Evolutionary conservation across 1,139 yeast genomes (phyloP), one percentile per base, ranked within the genome.

Genomic region (Wickerhamomyces sp.): DNA sequence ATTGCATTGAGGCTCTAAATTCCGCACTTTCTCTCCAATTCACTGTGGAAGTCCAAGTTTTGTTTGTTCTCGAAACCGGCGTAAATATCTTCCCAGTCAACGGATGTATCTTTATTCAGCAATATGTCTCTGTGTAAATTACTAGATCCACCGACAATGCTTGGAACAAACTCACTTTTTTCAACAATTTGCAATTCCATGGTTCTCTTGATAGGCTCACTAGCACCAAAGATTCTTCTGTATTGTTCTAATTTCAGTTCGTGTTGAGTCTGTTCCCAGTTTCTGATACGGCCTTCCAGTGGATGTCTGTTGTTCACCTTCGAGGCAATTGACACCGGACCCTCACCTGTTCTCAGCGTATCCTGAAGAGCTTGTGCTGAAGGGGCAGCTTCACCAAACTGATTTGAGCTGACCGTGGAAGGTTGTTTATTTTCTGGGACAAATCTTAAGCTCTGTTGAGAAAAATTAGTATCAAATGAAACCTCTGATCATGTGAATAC

Each of bases 71-170:
- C 45, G 15, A 35, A 38, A 42, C 68, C 74, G 3, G 74, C 70
- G 61, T 89, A 92, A 17, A 92, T 72, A 58, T 94, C 98, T 57
- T 92, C 97, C 97, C 97, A 92, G 52, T 88, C 96, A 34, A 92
- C 66, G 13, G 76, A 64, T 18, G 81, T 63, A 47, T 92, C 97
- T 52, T 75, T 81, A 64, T 86, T 86, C 60, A 77, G 63, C 46
- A 94, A 71, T 40, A 92, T 84, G 56, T 90, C 97, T 44, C 70
- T 74, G 58, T 87, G 95, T 52, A 87, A 48, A 38, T 70, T 67
- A 9, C 69, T 51, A 10, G 73, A 57, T 16, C 80, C 81, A 4
- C 86, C 78, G 39, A 78, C 66, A 14, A 72, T 63, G 37, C 70
- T 61, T n/a, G 95, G 95, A 49, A 72, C 76, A 60, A 78, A 78